phyloP scores from a whole-genome alignment of 352 stramenopile genomes.

The Globisporangium yorkense region DNA sequence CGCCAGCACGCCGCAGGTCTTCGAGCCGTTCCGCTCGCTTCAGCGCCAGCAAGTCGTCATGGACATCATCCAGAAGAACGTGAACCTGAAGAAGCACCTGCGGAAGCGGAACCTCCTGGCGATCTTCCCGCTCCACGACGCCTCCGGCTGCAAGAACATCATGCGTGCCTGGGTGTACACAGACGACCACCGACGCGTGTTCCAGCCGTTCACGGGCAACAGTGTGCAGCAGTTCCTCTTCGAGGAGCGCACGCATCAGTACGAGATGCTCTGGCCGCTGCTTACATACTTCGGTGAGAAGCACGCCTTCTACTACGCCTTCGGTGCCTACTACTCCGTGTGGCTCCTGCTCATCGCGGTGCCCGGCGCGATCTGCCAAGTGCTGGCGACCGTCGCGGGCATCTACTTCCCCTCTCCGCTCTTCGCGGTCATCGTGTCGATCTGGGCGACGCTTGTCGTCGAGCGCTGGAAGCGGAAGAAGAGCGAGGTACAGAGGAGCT shows the following conservation, averaged over 20 bases:
- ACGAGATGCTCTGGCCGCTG: constrained; percentile 77
- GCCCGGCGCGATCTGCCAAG: constrained; percentile 37
- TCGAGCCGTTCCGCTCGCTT: constrained; percentile 68
- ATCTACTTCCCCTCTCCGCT: constrained; percentile 34
- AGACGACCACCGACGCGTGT: constrained; percentile 27
- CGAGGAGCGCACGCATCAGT: constrained; percentile 54
- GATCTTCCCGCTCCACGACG: constrained; percentile 68
- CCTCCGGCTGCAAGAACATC: constrained; percentile 53
- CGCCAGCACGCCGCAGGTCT: constrained; percentile 28
- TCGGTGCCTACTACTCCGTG: constrained; percentile 65
- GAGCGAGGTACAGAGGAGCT: constrained; percentile 67
- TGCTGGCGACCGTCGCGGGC: constrained; percentile 30
- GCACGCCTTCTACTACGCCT: constrained; percentile 75
- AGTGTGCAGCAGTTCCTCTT: constrained; percentile 55
- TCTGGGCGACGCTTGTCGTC: constrained; percentile 84
- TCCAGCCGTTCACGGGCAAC: constrained; percentile 45
- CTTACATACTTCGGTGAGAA: constrained; percentile 83
- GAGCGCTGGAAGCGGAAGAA: constrained; percentile 90
- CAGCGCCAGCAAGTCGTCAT: constrained; percentile 73
- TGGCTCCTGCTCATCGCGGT: constrained; percentile 62
- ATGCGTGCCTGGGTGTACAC: constrained; percentile 50
- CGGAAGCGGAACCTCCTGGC: constrained; percentile 40
- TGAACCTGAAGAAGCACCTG: constrained; percentile 60
- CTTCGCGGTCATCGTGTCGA: constrained; percentile 69
- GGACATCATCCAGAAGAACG: constrained; percentile 68